Base-by-base conservation (phyloP, 1,139 yeast genomes). In the Candida sanyaensis region DNA sequence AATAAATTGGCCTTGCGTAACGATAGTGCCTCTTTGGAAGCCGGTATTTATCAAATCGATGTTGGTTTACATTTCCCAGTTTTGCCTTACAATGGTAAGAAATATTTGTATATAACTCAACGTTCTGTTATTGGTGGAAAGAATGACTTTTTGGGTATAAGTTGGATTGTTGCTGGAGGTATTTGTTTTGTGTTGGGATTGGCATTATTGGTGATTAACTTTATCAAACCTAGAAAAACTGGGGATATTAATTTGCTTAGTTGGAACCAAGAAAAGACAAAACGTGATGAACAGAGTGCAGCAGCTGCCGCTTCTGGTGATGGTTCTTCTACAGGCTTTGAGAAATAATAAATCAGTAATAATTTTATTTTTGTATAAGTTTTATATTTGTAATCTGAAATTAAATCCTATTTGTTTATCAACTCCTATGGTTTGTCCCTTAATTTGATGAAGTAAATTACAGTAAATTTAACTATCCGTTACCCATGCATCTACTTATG, bases 141-240 rank as follows among this genome's bases (percentile, higher is more conserved):
- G 61, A 93, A 93, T 66, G 73, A 83, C 47, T 92, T 92, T 61
- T 70, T 93, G 58, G 98, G 99, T 27, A 81, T 90, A 49, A 80
- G 91, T 32, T 93, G 96, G 86, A 81, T 93, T 60, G 95, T 83
- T 12, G 96, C 89, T 24, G 98, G 98, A n/a, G 96, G 91, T 2
- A 69, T 92, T n/a, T 88, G 95, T 59, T 74, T 86, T 46, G 54
- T 80, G 1, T 72, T 88, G 49, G 88, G 88, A 8, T 56, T 84
- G 12, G 62, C 75, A 23, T 81, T 88, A 62, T 71, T 86, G 56
- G 60, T 80, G 37, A 79, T 86, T 53, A 88, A 86, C 57, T 57
- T 84, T 33, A 63, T 88, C 48, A 78, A 78, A 57, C 95, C 96
- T 29, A 75, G 96, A 61, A 83, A 82, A 57, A 74, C 87, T 3